Base-by-base conservation (phyloP, 495 filamentous ascomycete genomes). In the Daldinia decipiens region DNA sequence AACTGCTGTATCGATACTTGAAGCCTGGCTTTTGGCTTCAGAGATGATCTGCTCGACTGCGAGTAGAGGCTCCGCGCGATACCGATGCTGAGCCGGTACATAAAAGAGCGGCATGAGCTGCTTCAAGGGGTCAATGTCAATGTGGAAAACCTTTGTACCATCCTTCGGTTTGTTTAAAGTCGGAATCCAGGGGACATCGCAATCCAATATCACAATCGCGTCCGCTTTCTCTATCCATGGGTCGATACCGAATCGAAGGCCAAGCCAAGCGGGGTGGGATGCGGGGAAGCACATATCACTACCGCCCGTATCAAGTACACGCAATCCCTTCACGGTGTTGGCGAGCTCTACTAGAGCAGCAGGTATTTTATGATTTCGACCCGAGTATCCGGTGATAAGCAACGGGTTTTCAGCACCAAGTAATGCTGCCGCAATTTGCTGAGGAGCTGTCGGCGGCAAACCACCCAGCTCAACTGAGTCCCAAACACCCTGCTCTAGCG, bases 241-340 rank as follows among this genome's bases (percentile, higher is more conserved):
- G 43, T 97, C 92, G 2, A 88, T 82, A 11, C 94, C 93, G 70
- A 89, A 97, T 66, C 88, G 83, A 70, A 96, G 75, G 2, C 95
- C 93, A 27, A 97, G 77, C 84, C 89, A 87, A 1, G 71, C 83
- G 15, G 83, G 81, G 66, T 97, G 94, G 57, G 94, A 84, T 1
- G 89, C 91, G 2, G 95, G 95, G 80, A 98, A 98, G 74, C 92
- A 96, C 95, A 98, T 95, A 77, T 98, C 95, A 74, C 92, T 92
- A 36, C 93, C 94, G 26, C 92, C 92, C 0, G 93, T 94, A 77
- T 98, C 95, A 29, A 98, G 79, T 17, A 98, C 93, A 12, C 93
- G 83, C 50, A 97, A 77, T 0, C 93, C 93, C 72, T 90, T 90
- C 61, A 97, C 87, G 1, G 83, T 87, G 77, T 96, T 84, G 11